Evolutionary conservation across 2,329 filamentous ascomycete genomes (phyloP).

Genomic region (Fusarium domesticum): DNA sequence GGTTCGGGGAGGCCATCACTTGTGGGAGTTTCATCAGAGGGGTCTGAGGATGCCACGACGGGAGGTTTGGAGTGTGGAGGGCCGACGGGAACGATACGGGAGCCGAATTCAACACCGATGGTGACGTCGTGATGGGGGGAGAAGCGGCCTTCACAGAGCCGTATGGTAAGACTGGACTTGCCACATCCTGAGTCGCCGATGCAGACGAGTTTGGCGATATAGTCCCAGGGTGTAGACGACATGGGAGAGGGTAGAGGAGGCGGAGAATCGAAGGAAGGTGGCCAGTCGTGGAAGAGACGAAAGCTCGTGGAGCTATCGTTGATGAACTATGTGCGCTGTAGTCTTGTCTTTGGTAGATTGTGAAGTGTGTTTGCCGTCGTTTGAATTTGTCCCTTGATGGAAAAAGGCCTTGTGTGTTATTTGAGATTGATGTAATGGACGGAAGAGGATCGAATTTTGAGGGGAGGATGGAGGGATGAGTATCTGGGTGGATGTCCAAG

Average conservation of each 20-base stretch:
- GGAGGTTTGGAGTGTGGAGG: slow-evolving; percentile 64
- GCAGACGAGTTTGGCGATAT: slow-evolving; percentile 97
- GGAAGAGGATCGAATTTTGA: no score
- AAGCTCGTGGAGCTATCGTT: neutral
- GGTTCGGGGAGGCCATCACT: slow-evolving; percentile 51
- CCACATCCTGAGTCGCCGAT: slow-evolving; percentile 96
- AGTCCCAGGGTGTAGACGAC: slow-evolving; percentile 81
- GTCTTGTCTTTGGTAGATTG: no score
- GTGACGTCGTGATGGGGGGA: slow-evolving; percentile 93
- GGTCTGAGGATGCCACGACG: slow-evolving; percentile 23
- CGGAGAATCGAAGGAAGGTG: slow-evolving; percentile 6
- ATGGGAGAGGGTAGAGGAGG: slow-evolving; percentile 36
- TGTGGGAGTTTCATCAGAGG: slow-evolving; percentile 12
- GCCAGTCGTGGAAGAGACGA: neutral
- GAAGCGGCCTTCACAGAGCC: slow-evolving; percentile 95
- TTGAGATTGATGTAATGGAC: no score
- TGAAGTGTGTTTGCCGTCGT: no score
- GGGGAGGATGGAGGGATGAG: no score
- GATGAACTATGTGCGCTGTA: no score
- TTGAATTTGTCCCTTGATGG: no score
- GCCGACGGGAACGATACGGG: slow-evolving; percentile 85
- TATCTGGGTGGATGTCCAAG: no score
- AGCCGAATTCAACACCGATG: slow-evolving; percentile 95
- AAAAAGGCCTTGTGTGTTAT: no score
- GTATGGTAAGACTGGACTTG: slow-evolving; percentile 91